Evolutionary conservation across 73 alveolate species (phyloP).

Genomic region (Paramecium caudatum): DNA sequence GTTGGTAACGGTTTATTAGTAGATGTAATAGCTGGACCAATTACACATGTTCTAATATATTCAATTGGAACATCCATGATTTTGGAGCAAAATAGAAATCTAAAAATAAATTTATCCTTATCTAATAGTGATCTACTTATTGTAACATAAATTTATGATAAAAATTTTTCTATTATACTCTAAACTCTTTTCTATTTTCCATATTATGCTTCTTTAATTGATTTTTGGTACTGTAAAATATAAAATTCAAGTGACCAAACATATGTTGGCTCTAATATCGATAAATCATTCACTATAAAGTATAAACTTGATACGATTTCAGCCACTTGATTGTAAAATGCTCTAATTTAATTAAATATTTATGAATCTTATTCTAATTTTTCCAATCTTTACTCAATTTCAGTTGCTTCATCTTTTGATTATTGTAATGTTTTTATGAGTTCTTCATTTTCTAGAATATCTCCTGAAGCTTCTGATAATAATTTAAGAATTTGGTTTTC

Average conservation of each 20-base stretch:
- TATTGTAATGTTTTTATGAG: slow-evolving; percentile 82
- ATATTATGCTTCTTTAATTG: slow-evolving; percentile 79
- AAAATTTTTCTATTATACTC: slow-evolving; percentile 84
- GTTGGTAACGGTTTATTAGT: slow-evolving; percentile 90
- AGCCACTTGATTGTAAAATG: slow-evolving; percentile 81
- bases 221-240: slow-evolving; percentile 73
- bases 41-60: slow-evolving; percentile 92
- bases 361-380: slow-evolving; percentile 78
- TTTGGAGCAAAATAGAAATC: slow-evolving; percentile 91
- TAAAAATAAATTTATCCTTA: slow-evolving; percentile 93
- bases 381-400: slow-evolving; percentile 82
- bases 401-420: slow-evolving; percentile 84
- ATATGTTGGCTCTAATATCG: slow-evolving; percentile 89
- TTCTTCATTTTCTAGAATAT: slow-evolving; percentile 89
- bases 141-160: slow-evolving; percentile 78
- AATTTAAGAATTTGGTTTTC: slow-evolving; percentile 74
- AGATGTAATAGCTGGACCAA: slow-evolving; percentile 93
- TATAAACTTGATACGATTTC: slow-evolving; percentile 85
- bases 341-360: slow-evolving; percentile 80
- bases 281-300: slow-evolving; percentile 86
- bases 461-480: slow-evolving; percentile 78
- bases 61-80: slow-evolving; percentile 81
- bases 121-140: slow-evolving; percentile 95
- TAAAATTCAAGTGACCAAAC: slow-evolving; percentile 88
- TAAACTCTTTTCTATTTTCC: slow-evolving; percentile 76